Evolutionary conservation across 2,329 filamentous ascomycete species (phyloP), one percentile per base, ranked within the genome.

Genomic region (Sordariomycetes sp.): DNA sequence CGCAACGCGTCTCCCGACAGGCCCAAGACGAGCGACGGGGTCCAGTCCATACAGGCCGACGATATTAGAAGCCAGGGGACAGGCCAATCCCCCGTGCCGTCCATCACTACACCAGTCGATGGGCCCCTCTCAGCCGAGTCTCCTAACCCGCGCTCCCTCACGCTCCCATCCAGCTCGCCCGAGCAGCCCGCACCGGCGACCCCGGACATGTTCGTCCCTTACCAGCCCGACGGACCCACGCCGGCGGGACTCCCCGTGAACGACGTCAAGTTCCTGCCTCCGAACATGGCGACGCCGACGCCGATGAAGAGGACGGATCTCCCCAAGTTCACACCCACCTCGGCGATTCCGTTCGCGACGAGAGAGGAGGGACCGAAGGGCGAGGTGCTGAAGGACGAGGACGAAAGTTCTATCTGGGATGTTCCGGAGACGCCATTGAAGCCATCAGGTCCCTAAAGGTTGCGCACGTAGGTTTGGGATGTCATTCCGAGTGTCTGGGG

Each of bases 181-280:
- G 32, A 54, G 57, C 2, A 40, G 12, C 52, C 56, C 10, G 22
- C 11, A 22, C 57, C 58, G 3, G 20, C 16, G 40, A 55, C 58
- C 1, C 60, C 67, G 1, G 74, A 78, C 55, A 64, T 77, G 24
- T 83, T 83, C 60, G 71, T 83, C 25, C 73, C 74, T 0, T 83
- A 82, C 61, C 77, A 83, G 60, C 79, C 81, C 0, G 75, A 80
- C n/a, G 81, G 80, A 0, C 76, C 79, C 1, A 60, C 69, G 0
- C 72, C 79, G 0, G 65, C 68, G 3, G 57, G 73, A 1, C 61
- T 75, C 18, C 63, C 69, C 7, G 69, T 69, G 35, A 66, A 71
- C 34, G 73, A 75, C 60, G 68, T 82, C 57, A 74, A 73, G 57
- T 83, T 79, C 79, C 69, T 81, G 25, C 76, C 78, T 16, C 77